These are phyloP conservation scores for Syzygium oleosum DNA, from an alignment of 345 rosid species.

Conservation along the genomic window DNA sequence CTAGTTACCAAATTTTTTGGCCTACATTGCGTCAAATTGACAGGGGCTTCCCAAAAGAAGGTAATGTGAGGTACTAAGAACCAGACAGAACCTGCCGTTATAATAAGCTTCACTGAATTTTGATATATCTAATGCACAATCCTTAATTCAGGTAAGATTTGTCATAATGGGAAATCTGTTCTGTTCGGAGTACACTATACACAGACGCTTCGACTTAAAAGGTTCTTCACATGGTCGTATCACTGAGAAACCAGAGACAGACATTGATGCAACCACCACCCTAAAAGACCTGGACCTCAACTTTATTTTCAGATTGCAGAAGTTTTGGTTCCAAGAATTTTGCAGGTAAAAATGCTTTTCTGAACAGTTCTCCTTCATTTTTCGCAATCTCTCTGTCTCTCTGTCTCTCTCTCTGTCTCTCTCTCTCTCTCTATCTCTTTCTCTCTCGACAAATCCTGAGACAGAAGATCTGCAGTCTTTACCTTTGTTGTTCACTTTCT, in stretches of 20 bases:
- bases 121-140: background rate
- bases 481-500: background rate
- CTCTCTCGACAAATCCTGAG: background rate
- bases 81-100: background rate
- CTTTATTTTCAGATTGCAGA: conserved; percentile 41
- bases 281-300: conserved; percentile 73
- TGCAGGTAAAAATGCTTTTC: conserved; percentile 18
- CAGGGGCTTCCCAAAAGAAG: conserved; percentile 48
- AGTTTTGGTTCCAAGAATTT: conserved; percentile 51
- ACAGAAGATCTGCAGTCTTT: background rate
- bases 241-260: conserved; percentile 39
- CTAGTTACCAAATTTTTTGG: conserved; percentile 69
- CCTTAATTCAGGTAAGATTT: conserved; percentile 40
- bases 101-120: background rate
- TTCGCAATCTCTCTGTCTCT: background rate
- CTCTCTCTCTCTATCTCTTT: background rate
- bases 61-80: conserved; percentile 14
- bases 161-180: conserved; percentile 65
- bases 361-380: background rate
- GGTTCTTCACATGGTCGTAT: conserved; percentile 71
- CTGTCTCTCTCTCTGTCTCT: background rate
- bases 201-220: conserved; percentile 60
- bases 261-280: conserved; percentile 56
- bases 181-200: conserved; percentile 55
- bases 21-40: conserved; percentile 55